A percentile compares a stretch with the other conserved stretches of the same genome.
These are phyloP conservation scores for Pseudonectria buxi DNA, from an alignment of 2,329 filamentous ascomycete genomes.

Conservation along the genomic window DNA sequence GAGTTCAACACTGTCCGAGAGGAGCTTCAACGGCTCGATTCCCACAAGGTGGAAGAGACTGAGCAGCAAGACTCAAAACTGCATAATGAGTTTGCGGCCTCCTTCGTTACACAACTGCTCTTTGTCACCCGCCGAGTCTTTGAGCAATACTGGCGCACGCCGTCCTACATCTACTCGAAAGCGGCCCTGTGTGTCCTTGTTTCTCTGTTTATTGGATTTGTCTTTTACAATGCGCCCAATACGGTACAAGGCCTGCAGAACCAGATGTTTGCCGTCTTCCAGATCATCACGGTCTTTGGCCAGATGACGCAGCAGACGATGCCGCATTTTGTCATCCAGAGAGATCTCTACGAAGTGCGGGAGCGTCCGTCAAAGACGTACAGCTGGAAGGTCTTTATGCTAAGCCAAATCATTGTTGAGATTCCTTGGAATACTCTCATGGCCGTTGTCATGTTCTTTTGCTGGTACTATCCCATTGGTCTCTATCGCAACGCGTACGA, in stretches of 20 bases:
- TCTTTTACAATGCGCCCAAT: constrained; percentile 51
- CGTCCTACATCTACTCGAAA: constrained; percentile 58
- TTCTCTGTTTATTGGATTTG: constrained; percentile 48
- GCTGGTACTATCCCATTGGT: constrained; percentile 65
- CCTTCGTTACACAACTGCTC: constrained; percentile 23
- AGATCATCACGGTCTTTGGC: constrained; percentile 62
- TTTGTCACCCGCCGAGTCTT: constrained; percentile 30
- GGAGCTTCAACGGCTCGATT: constrained; percentile 25
- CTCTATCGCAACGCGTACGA: constrained; percentile 52
- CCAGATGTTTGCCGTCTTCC: constrained; percentile 61
- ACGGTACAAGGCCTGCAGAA: constrained; percentile 63
- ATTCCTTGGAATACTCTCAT: constrained; percentile 63
- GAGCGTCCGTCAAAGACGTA: constrained; percentile 63
- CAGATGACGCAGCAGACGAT: constrained; percentile 60
- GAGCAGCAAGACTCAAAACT: constrained; percentile 7
- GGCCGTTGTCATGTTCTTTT: constrained; percentile 57
- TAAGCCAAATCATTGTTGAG: constrained; percentile 62
- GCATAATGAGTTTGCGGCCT: constrained; percentile 28
- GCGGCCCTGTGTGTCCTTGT: constrained; percentile 20
- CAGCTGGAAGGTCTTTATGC: constrained; percentile 59
- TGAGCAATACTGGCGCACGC: constrained; percentile 33
- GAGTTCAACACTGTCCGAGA: constrained; percentile 25
- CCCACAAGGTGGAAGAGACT: neutral
- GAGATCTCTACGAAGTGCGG: constrained; percentile 60
- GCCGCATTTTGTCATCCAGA: constrained; percentile 64